Evolutionary conservation across 768 basidiomycete species (phyloP).

Genomic region (Leucocoprinus birnbaumii): DNA sequence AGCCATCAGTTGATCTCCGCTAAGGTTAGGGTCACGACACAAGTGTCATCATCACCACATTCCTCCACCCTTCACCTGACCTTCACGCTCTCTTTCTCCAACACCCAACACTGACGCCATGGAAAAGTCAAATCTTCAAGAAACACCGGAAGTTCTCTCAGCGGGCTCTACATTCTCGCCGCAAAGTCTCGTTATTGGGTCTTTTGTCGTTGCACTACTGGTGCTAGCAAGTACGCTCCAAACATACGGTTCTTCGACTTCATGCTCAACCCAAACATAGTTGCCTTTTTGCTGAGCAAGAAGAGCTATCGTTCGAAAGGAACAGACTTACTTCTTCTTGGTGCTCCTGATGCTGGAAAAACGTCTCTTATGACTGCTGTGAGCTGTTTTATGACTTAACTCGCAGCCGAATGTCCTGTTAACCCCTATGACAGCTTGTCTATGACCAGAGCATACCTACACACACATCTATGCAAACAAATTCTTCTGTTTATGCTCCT

Average conservation of each 20-base stretch:
- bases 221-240: constrained; percentile 39
- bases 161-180: constrained; percentile 34
- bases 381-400: constrained; percentile 29
- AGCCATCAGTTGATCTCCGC: too few relatives aligned
- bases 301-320: constrained; percentile 46
- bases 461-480: constrained; percentile 77
- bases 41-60: too few relatives aligned
- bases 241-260: neutral
- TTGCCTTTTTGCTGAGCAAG: constrained; percentile 40
- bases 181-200: constrained; percentile 35
- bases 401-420: neutral
- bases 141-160: constrained; percentile 33
- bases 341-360: constrained; percentile 76
- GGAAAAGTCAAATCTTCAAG: constrained; percentile 12
- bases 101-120: constrained; percentile 13
- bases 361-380: constrained; percentile 75
- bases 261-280: constrained; percentile 22
- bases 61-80: too few relatives aligned
- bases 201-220: constrained; percentile 41
- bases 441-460: constrained; percentile 64
- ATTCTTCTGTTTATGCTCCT: constrained; percentile 47
- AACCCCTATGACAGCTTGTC: constrained; percentile 45
- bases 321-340: constrained; percentile 70
- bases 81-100: neutral
- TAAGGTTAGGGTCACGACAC: too few relatives aligned